Conservation (phyloP, 805 yeast species). For the Saccharomycopsis capsularis region DNA sequence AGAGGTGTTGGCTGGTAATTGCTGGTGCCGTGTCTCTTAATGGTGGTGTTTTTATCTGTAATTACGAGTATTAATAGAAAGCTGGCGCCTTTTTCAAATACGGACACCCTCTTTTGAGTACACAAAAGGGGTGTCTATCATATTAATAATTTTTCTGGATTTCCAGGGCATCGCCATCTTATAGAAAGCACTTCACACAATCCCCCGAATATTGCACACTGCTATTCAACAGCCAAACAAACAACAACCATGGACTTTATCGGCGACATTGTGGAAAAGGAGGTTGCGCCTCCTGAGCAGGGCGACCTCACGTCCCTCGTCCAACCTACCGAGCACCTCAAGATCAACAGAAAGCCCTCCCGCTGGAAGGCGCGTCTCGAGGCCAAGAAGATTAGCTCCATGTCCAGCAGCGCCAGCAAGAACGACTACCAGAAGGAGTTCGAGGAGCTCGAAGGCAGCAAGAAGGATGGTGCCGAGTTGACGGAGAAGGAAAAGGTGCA, state of each 20-base stretch:
- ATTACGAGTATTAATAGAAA: no score
- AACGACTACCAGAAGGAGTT: slow-evolving; percentile 9
- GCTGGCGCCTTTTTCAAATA: no score
- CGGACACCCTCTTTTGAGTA: no score
- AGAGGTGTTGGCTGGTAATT: no score
- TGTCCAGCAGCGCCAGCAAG: slow-evolving; percentile 21
- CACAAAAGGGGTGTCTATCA: no score
- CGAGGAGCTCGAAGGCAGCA: slow-evolving; percentile 3
- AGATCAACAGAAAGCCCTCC: slow-evolving; percentile 34
- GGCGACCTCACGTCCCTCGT: background rate
- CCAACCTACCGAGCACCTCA: slow-evolving; percentile 2
- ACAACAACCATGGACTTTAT: slow-evolving; percentile 73
- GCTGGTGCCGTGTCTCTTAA: no score
- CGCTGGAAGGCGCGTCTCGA: slow-evolving; percentile 43
- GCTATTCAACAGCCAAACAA: no score
- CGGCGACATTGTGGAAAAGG: slow-evolving; percentile 68
- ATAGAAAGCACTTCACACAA: no score
- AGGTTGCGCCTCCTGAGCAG: slow-evolving; percentile 30
- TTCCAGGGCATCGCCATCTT: no score
- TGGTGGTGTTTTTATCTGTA: no score
- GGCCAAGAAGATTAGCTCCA: slow-evolving; percentile 29
- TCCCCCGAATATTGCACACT: no score
- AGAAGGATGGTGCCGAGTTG: slow-evolving; percentile 26
- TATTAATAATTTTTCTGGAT: no score
- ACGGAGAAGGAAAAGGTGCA: slow-evolving; percentile 72